Base-by-base conservation (phyloP, 805 yeast genomes). In the Kuraishia ogatae region DNA sequence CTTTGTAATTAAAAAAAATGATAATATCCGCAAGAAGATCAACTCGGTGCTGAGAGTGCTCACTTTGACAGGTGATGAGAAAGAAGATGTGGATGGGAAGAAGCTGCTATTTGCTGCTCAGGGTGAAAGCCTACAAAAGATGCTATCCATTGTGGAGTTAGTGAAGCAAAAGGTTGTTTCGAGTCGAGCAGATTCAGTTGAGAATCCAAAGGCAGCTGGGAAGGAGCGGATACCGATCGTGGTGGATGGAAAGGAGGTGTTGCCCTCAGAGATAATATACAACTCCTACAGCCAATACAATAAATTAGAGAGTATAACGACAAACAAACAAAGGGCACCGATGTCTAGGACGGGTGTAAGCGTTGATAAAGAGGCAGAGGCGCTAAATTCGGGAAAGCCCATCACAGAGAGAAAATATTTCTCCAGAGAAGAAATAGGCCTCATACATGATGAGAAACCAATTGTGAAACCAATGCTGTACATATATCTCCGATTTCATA, bases 121-220 rank as follows among this genome's bases (percentile, higher is more conserved):
- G 35, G 60, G 60, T 24, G 64, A 62, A 39, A 57, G 58, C 1
- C 61, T 66, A 17, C 71, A 67, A 52, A 68, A 68, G 52, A 54
- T 68, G 58, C 54, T 68, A 5, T 61, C 68, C 1, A 57, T 68
- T 6, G 55, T 62, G 10, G 72, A 68, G 50, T 66, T 68, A 1
- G 51, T 68, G 35, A 68, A 68, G 55, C 68, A 66, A 51, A 65
- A 65, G 52, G 13, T 65, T 5, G 39, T 26, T 17, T 15, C 2
- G 15, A 28, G 35, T 23, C 5, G 10, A 26, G 5, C 29, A 26
- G 29, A 5, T 26, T 26, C 29, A 6, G 29, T 10, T 6, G 10
- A 50, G 23, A 20, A 29, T 19, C 20, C 29, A 26, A 5, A 26
- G 29, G 29, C 48, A 28, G 17, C 29, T 20, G 21, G 20, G 17